Conservation (phyloP, 2,329 filamentous ascomycete genomes). For the Escovopsis sp. region DNA sequence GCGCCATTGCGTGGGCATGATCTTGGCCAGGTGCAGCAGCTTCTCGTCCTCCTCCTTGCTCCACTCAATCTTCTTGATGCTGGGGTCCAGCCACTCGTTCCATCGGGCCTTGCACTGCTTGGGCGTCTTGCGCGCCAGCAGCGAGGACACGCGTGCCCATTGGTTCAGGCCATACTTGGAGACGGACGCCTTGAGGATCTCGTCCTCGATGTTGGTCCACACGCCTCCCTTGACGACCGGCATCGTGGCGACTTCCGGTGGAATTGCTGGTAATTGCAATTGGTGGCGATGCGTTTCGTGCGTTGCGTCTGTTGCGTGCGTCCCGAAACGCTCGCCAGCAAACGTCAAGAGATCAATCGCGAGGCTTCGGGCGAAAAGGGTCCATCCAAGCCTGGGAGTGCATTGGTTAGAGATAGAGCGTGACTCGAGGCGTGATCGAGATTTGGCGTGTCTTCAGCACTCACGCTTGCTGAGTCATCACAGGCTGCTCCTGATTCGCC, state of each 20-base stretch:
- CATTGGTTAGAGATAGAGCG: too few species aligned
- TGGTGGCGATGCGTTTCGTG: constrained; percentile 1
- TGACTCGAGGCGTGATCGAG: too few species aligned
- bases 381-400: too few species aligned
- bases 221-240: constrained; percentile 62
- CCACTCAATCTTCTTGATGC: constrained; percentile 98
- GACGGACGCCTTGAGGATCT: constrained; percentile 91
- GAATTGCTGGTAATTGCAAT: background rate
- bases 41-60: constrained; percentile 98
- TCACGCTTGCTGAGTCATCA: too few species aligned
- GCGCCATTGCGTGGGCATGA: constrained; percentile 98
- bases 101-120: constrained; percentile 99
- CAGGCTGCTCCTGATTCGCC: too few species aligned
- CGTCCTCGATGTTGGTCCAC: constrained; percentile 73
- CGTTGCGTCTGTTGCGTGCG: too few species aligned
- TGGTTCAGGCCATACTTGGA: constrained; percentile 94
- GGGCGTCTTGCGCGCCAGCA: constrained; percentile 90
- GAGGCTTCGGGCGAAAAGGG: too few species aligned
- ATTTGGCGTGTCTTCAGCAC: too few species aligned
- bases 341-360: too few species aligned
- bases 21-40: constrained; percentile 85
- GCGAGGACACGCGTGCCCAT: constrained; percentile 95
- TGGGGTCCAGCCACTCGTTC: constrained; percentile 96
- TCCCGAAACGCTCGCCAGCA: too few species aligned
- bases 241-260: constrained; percentile 31